These are phyloP conservation scores for Ogataea naganishii DNA, from an alignment of 805 yeast genomes.

Conservation along the genomic window DNA sequence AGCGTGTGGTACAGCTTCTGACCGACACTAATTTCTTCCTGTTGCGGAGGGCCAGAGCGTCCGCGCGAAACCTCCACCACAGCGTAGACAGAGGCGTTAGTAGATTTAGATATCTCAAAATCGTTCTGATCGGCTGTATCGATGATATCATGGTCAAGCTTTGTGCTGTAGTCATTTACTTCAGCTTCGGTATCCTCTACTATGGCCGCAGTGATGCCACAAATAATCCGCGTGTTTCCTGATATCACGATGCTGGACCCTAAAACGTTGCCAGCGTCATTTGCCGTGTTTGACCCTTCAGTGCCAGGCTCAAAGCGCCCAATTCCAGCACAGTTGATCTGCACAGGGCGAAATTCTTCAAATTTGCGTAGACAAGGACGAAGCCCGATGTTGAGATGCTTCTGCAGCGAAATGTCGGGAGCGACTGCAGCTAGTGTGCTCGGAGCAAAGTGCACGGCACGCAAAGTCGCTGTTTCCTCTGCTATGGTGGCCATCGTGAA, in stretches of 20 bases:
- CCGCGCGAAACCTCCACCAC: constrained; percentile 74
- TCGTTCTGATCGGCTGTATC: constrained; percentile 13
- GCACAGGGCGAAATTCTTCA: constrained; percentile 60
- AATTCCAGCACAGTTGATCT: constrained; percentile 30
- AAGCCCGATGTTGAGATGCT: constrained; percentile 66
- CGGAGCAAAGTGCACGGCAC: constrained; percentile 64
- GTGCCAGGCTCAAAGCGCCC: constrained; percentile 18
- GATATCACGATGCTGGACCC: constrained; percentile 65
- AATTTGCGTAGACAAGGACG: constrained; percentile 70
- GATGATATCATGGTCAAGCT: constrained; percentile 28
- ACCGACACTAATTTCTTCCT: constrained; percentile 72
- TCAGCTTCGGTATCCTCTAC: constrained; percentile 43
- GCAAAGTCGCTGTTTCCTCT: constrained; percentile 8
- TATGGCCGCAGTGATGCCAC: constrained; percentile 62
- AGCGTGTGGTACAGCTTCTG: constrained; percentile 58
- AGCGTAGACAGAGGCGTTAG: constrained; percentile 48
- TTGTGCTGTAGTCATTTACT: constrained; percentile 31
- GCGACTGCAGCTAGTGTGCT: constrained; percentile 76
- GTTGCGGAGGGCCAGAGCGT: constrained; percentile 70
- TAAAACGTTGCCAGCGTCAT: constrained; percentile 25
- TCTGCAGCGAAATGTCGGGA: constrained; percentile 74
- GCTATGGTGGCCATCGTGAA: constrained; percentile 4
- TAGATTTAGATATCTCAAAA: constrained; percentile 17
- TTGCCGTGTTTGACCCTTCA: constrained; percentile 8
- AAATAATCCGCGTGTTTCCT: constrained; percentile 67